Evolutionary conservation across 306 rosid species (phyloP).

Genomic region (Prunus persica): Prunus_persica_NCBIv2 NC_034010.1:3942501-3943000

Average conservation of each 20-base stretch:
- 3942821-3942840: neutral
- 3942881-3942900: too few species aligned
- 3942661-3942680: neutral
- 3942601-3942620: neutral
- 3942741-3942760: neutral
- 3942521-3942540: neutral
- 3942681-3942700: neutral
- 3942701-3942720: neutral
- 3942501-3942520: neutral
- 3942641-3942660: neutral
- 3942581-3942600: neutral
- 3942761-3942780: neutral
- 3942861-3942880: too few species aligned
- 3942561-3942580: neutral
- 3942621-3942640: neutral
- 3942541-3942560: neutral
- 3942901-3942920: too few species aligned
- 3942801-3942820: neutral
- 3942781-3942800: slow-evolving; percentile 5
- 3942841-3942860: too few species aligned
- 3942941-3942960: too few species aligned
- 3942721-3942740: slow-evolving; percentile 13
- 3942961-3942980: too few species aligned
- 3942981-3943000: too few species aligned
- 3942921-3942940: too few species aligned